Base-by-base conservation (phyloP, 495 filamentous ascomycete species). In the Letharia columbiana region DNA sequence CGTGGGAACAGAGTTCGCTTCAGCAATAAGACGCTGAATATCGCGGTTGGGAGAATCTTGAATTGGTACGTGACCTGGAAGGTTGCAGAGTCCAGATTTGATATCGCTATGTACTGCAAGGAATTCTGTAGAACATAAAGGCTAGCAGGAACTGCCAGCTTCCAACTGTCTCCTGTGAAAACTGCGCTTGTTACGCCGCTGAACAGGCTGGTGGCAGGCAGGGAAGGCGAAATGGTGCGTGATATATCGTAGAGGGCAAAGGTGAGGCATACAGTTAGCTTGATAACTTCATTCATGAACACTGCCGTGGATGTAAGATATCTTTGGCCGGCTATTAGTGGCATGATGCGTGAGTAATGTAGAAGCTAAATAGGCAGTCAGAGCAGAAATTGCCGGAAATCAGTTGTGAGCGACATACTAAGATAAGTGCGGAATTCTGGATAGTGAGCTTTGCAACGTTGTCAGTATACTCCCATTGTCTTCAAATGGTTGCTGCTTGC, bases 141-240 rank as follows among this genome's bases (percentile, higher is more conserved):
- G 52, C 85, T 82, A 11, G 92, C 94, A 1, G 94, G 93, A 47
- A 98, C 88, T 8, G 91, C 91, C 68, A 98, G 73, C 75, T 97
- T 97, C 94, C 94, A 98, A 71, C 91, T 90, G 70, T 98, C 94
- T n/a, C 89, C 87, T 4, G 89, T 88, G 73, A 97, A 96, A 0
- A 96, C 87, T 18, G 88, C 84, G 58, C 80, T 83, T 69, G 83
- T 87, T n/a, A 98, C 84, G 68, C 90, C 86, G 67, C 84, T 84
- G 75, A 96, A 87, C 33, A 96, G 82, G 33, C 89, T 86, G 4
- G 89, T 89, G 37, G 87, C 87, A 12, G 93, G 88, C 60, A 90
- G 87, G 9, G 88, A 86, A 8, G 90, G 85, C 15, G 90, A 85
- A 23, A 89, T 80, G 42, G 84, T 86, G 71, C 83, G 82, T 40